Base-by-base conservation (phyloP, 768 basidiomycete genomes). In the Brasilioporus rufonigricans region DNA sequence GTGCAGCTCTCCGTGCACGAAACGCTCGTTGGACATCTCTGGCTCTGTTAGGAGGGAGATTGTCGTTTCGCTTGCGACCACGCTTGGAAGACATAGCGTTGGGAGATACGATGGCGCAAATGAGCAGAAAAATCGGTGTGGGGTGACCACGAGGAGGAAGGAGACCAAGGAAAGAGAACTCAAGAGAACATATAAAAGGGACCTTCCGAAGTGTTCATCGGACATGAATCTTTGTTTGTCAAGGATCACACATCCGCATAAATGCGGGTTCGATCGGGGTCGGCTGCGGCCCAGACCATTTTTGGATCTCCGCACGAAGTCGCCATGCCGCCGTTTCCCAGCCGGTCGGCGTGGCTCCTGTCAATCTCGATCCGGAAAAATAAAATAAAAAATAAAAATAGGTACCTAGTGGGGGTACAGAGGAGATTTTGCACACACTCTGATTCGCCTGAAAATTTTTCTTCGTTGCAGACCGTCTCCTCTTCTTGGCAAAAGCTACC, bases 1-100 rank as follows among this genome's bases (percentile, higher is more conserved):
- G 92, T 53, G 91, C 91, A 57, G 91, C 91, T 62, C 92, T 83
- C 60, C 93, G 78, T 32, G 92, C 93, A 58, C 92, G 81, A 76
- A 94, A 95, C 10, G 91, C 92, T 65, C 92, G 75, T 68, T 95
- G 92, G 18, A 93, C 90, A 65, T 94, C 93, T 54, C 93, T 77
- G 27, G 92, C 91, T 58, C 91, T 83, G 62, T 74, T 77, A 58
- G 82, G 82, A 63, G 82, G 82, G 36, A 84, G 78, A 62, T 77
- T 80, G 64, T 83, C 80, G 67, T 83, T 81, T 60, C 90, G 78
- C 66, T 92, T 92, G 65, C 91, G 82, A 57, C 91, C 91, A 65
- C 91, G 85, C 75, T 91, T 93, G 58, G 89, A 91, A 63, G 89
- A 91, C 87, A 89, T 91, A 23, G 46, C 63, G 63, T 64, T 52